Conservation (phyloP, 2,329 filamentous ascomycete genomes). For the Cercospora canescens region DNA sequence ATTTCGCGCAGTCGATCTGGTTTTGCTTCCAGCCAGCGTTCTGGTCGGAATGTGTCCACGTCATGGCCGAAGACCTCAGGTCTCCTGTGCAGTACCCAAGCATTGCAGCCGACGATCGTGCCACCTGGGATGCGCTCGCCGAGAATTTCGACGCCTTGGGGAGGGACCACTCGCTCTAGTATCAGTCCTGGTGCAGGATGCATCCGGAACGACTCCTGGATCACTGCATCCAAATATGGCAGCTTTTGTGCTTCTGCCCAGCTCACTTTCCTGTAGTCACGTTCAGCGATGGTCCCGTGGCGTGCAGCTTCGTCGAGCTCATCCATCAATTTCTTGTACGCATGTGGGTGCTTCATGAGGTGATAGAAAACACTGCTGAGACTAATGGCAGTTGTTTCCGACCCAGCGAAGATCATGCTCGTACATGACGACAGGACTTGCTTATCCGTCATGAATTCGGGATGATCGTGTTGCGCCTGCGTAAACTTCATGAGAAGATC, state of each 20-base stretch:
- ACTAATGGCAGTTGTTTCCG: conserved; percentile 77
- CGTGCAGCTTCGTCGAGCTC: conserved; percentile 64
- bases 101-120: conserved; percentile 72
- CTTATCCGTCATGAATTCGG: conserved; percentile 69
- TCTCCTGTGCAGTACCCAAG: conserved; percentile 72
- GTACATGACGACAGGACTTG: conserved; percentile 70
- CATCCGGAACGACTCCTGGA: conserved; percentile 76
- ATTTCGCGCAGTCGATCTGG: conserved; percentile 63
- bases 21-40: conserved; percentile 62
- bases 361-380: conserved; percentile 73
- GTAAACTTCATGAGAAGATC: conserved; percentile 74
- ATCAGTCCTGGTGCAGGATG: conserved; percentile 73
- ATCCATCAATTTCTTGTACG: conserved; percentile 56
- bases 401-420: conserved; percentile 67
- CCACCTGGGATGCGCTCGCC: conserved; percentile 65
- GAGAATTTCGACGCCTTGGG: conserved; percentile 62
- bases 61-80: conserved; percentile 68
- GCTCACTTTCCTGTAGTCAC: conserved; percentile 60
- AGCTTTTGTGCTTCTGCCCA: conserved; percentile 70
- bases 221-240: conserved; percentile 73
- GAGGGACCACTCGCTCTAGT: conserved; percentile 71
- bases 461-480: conserved; percentile 65
- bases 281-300: conserved; percentile 47
- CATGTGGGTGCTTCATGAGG: conserved; percentile 62
- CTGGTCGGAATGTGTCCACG: conserved; percentile 65